These are phyloP conservation scores for Lipomyces chichibuensis DNA, from an alignment of 805 yeast species.

Conservation along the genomic window DNA sequence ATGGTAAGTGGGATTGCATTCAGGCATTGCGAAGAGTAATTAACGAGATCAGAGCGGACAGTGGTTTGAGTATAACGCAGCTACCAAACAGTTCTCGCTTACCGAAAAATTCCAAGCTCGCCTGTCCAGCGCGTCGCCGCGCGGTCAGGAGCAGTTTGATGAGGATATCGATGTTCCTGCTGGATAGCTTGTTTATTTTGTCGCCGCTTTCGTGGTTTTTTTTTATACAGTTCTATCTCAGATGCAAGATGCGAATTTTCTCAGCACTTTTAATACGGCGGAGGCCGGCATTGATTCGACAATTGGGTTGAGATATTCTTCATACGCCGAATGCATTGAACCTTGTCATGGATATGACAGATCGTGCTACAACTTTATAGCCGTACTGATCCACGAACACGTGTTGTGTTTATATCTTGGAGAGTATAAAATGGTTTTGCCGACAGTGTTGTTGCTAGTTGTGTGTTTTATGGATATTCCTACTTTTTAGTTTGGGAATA, in stretches of 20 bases:
- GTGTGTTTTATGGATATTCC: not conserved
- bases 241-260: not conserved
- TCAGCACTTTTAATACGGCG: not conserved
- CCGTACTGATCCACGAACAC: not conserved
- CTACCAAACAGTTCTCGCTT: constrained; percentile 13
- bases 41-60: constrained; percentile 5
- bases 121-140: not conserved
- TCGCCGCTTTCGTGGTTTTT: not conserved
- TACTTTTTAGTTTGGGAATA: not conserved
- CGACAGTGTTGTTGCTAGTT: not conserved
- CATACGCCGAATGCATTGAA: not conserved
- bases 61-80: constrained; percentile 13
- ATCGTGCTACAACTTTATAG: not conserved
- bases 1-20: constrained; percentile 8
- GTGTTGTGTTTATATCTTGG: not conserved
- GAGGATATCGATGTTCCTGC: not conserved
- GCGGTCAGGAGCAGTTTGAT: not conserved
- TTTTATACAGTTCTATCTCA: not conserved
- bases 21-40: not conserved
- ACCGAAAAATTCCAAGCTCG: not conserved
- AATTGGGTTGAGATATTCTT: not conserved
- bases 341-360: not conserved
- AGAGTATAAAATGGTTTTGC: not conserved
- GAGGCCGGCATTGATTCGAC: not conserved
- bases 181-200: not conserved